phyloP scores from a whole-genome alignment of 176 grass and related monocot species.

The Phoenix dactylifera region DNA sequence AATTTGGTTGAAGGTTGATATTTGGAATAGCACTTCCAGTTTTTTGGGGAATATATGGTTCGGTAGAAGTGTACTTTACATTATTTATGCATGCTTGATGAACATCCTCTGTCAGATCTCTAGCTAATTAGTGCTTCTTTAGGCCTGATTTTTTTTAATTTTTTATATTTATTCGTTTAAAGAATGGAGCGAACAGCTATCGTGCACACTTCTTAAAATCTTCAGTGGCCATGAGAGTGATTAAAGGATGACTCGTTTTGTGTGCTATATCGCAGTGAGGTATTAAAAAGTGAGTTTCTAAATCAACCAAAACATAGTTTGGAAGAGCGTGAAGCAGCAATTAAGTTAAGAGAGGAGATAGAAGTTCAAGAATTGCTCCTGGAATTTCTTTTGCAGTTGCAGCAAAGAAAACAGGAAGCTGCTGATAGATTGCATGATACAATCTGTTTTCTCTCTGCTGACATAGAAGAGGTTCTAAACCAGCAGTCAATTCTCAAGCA shows the following conservation, averaged over 20 bases:
- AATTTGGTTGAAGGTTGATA: no score
- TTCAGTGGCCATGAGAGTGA: not conserved
- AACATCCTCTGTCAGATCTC: no score
- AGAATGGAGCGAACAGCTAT: no score
- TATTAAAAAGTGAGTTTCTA: constrained; percentile 89
- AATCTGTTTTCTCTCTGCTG: constrained; percentile 76
- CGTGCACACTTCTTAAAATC: no score
- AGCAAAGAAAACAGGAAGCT: constrained; percentile 74
- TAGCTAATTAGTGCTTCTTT: no score
- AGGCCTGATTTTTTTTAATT: no score
- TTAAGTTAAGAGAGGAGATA: constrained; percentile 76
- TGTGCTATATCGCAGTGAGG: constrained; percentile 38
- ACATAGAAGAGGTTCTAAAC: constrained; percentile 63
- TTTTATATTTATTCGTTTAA: no score
- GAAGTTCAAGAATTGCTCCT: constrained; percentile 79
- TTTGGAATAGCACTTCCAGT: no score
- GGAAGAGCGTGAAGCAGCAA: constrained; percentile 69
- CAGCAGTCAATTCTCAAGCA: constrained; percentile 47
- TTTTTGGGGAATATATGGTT: no score
- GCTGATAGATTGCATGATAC: constrained; percentile 65
- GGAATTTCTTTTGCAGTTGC: constrained; percentile 73
- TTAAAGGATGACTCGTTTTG: not conserved
- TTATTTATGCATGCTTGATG: no score
- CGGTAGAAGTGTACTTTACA: no score
- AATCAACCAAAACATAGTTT: constrained; percentile 65